Percentiles rank a stretch among this genome's conserved stretches.
These are phyloP conservation scores for Yamadazyma sp. DNA, from an alignment of 1,139 yeast species.

Conservation along the genomic window DNA sequence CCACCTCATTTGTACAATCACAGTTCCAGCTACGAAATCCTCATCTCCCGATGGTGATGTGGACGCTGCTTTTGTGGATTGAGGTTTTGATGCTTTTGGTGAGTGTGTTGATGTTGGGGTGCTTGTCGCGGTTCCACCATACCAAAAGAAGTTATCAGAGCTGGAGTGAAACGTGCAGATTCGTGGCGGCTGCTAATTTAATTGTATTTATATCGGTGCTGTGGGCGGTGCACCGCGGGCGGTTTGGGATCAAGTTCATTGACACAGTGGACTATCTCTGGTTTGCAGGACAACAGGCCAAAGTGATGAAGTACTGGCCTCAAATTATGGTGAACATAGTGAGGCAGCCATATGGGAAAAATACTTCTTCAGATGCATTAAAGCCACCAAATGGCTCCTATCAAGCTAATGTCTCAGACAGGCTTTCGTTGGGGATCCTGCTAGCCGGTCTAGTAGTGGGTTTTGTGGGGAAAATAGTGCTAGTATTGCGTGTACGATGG, in stretches of 20 bases:
- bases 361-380: neutral
- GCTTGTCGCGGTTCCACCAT: conserved; percentile 16
- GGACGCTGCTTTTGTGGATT: conserved; percentile 8
- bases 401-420: neutral
- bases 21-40: neutral
- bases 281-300: conserved; percentile 21
- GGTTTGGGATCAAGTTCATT: conserved; percentile 14
- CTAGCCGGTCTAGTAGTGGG: conserved; percentile 1
- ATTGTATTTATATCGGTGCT: conserved; percentile 8
- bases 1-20: neutral
- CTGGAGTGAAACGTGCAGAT: conserved; percentile 17
- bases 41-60: neutral
- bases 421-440: neutral
- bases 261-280: conserved; percentile 32
- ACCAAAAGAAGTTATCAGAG: conserved; percentile 27
- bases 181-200: conserved; percentile 11
- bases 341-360: neutral
- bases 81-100: conserved; percentile 18
- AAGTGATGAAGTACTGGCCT: conserved; percentile 22
- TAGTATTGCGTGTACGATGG: conserved; percentile 16
- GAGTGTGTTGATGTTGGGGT: conserved; percentile 15
- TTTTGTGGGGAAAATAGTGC: neutral
- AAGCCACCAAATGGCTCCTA: neutral
- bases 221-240: neutral
- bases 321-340: conserved; percentile 17